Conservation (phyloP, 352 stramenopile genomes). For the Albugo laibachii region DNA sequence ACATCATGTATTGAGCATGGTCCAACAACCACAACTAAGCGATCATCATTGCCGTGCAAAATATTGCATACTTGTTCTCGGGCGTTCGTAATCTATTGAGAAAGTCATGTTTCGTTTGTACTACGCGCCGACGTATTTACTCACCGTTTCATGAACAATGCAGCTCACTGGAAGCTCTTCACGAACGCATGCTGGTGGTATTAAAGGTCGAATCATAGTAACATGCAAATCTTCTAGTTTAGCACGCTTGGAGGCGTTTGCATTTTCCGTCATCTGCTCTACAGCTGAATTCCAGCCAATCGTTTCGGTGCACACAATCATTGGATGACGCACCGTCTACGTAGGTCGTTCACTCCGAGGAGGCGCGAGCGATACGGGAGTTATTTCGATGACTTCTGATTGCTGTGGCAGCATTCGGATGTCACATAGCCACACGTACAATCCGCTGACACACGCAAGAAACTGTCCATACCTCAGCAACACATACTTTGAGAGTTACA, state of each 20-base stretch:
- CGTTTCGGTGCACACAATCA: no score
- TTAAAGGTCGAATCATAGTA: conserved; percentile 41
- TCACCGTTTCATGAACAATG: conserved; percentile 35
- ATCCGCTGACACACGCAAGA: no score
- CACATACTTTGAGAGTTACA: no score
- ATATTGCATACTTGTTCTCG: conserved; percentile 30
- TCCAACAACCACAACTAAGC: conserved; percentile 50
- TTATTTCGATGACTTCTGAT: no score
- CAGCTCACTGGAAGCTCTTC: conserved; percentile 55
- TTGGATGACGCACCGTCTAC: no score
- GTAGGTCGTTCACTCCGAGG: no score
- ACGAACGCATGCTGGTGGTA: conserved; percentile 42
- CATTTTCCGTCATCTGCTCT: conserved; percentile 5
- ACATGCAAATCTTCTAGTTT: conserved; percentile 55
- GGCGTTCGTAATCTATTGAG: conserved; percentile 2
- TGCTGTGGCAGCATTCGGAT: no score
- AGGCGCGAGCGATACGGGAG: no score
- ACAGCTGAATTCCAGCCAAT: no score
- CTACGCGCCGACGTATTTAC: conserved; percentile 1
- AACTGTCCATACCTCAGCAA: no score
- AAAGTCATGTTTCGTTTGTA: not conserved
- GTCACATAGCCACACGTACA: no score
- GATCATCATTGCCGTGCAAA: conserved; percentile 43
- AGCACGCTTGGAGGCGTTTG: conserved; percentile 27
- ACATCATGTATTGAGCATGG: conserved; percentile 75